phyloP scores from a whole-genome alignment of 2,329 filamentous ascomycete genomes.

The Akanthomyces uredinophilus region DNA sequence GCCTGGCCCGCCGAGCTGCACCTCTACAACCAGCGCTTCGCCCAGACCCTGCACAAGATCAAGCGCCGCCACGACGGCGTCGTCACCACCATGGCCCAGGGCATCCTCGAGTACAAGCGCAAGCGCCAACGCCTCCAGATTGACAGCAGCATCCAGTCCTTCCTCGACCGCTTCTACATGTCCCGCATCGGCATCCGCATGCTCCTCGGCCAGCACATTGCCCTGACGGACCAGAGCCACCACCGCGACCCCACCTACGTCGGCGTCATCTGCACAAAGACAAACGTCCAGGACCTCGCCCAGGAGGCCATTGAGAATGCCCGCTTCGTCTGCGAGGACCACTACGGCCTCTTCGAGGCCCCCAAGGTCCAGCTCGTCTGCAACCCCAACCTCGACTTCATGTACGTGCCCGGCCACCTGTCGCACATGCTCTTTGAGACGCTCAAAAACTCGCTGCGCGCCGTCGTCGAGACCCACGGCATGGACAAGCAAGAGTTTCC shows the following conservation, averaged over 20 bases:
- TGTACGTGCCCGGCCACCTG: slow-evolving; percentile 98
- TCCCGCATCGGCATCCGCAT: slow-evolving; percentile 98
- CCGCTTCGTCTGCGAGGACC: slow-evolving; percentile 97
- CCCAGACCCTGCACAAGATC: slow-evolving; percentile 84
- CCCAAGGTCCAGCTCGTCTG: slow-evolving; percentile 96
- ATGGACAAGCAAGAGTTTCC: slow-evolving; percentile 95
- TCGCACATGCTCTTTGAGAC: slow-evolving; percentile 99
- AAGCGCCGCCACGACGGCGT: slow-evolving; percentile 95
- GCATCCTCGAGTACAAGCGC: slow-evolving; percentile 96
- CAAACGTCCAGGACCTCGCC: slow-evolving; percentile 89
- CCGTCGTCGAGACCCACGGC: slow-evolving; percentile 92
- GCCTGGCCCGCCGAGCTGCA: slow-evolving; percentile 93
- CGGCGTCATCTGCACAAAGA: slow-evolving; percentile 98
- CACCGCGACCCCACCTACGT: slow-evolving; percentile 90
- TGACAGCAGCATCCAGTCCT: slow-evolving; percentile 93
- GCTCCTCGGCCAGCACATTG: slow-evolving; percentile 98
- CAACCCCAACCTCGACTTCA: slow-evolving; percentile 90
- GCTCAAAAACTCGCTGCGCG: slow-evolving; percentile 94
- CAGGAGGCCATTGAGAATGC: slow-evolving; percentile 98
- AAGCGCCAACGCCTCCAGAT: slow-evolving; percentile 97
- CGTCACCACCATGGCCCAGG: slow-evolving; percentile 96
- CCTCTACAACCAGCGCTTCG: slow-evolving; percentile 89
- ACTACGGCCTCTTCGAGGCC: slow-evolving; percentile 95
- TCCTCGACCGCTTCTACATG: slow-evolving; percentile 99
- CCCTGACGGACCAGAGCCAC: slow-evolving; percentile 87